A percentile compares a stretch with the other conserved stretches of the same genome.
Evolutionary conservation across 192 early-diverging fungal species (phyloP).

Genomic region (Backusella sp.): DNA sequence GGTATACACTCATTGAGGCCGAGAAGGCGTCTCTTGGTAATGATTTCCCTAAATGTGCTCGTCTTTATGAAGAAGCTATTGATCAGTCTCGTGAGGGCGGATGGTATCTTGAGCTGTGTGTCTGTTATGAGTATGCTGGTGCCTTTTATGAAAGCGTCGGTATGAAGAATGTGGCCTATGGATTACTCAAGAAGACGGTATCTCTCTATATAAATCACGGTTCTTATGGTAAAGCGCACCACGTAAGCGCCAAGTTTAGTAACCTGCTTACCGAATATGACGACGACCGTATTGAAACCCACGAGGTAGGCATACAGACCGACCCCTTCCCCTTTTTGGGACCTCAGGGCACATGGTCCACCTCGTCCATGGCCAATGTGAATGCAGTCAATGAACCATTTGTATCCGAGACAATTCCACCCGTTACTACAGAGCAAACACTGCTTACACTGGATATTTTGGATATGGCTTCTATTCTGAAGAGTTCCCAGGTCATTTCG

Average conservation of each 20-base stretch:
- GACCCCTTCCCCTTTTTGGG: conserved; percentile 27
- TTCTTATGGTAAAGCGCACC: conserved; percentile 33
- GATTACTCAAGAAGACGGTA: conserved; percentile 24
- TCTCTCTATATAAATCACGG: conserved; percentile 18
- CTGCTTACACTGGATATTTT: conserved; percentile 30
- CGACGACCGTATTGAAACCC: conserved; percentile 19
- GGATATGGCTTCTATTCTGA: conserved; percentile 36
- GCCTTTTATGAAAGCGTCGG: conserved; percentile 24
- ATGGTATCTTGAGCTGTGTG: conserved; percentile 32
- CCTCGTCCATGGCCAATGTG: conserved; percentile 11
- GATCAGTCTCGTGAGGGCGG: conserved; percentile 21
- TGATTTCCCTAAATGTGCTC: conserved; percentile 11
- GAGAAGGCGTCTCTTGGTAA: conserved; percentile 14
- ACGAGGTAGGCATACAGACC: conserved; percentile 28
- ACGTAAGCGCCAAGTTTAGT: conserved; percentile 16
- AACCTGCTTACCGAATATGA: conserved; percentile 15
- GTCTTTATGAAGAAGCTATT: conserved; percentile 31
- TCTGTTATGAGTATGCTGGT: conserved; percentile 33
- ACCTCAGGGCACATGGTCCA: conserved; percentile 22
- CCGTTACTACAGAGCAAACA: conserved; percentile 32
- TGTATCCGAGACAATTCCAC: conserved; percentile 16
- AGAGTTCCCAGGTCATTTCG: conserved; percentile 37
- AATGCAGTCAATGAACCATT: conserved; percentile 12
- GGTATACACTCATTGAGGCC: conserved; percentile 32
- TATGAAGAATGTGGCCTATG: conserved; percentile 25